These are phyloP conservation scores for Eurotiales sp. DNA, from an alignment of 2,329 filamentous ascomycete species.

Conservation along the genomic window DNA sequence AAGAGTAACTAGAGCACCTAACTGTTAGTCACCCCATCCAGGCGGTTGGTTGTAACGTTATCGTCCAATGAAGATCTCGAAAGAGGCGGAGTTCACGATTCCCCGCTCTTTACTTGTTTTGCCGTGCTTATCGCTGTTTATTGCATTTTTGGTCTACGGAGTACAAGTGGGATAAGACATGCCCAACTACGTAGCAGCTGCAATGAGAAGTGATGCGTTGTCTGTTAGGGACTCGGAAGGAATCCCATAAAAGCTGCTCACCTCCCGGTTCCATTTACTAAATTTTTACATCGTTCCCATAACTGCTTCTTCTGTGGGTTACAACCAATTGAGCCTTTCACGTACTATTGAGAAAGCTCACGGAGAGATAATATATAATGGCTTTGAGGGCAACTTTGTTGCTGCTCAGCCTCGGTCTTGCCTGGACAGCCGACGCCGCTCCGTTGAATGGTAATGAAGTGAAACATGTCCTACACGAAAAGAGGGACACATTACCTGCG, in stretches of 20 bases:
- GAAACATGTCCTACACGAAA: conserved; percentile 14
- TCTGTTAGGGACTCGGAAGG: no score
- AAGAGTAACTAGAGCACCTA: no score
- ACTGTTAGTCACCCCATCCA: background rate
- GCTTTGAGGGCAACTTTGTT: conserved; percentile 4
- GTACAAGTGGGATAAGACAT: background rate
- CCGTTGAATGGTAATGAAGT: background rate
- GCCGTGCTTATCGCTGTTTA: background rate
- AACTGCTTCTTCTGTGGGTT: background rate
- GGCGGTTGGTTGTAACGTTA: background rate
- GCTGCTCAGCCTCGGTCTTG: conserved; percentile 7
- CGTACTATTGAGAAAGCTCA: background rate
- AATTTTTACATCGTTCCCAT: background rate
- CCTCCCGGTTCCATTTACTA: background rate
- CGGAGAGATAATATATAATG: background rate
- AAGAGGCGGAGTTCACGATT: conserved; percentile 1
- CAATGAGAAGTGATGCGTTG: no score
- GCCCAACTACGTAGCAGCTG: background rate
- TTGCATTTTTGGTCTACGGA: background rate
- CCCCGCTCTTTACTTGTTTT: conserved; percentile 3
- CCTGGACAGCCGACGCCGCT: conserved; percentile 8
- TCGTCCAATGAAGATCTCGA: background rate
- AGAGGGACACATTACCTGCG: conserved; percentile 4
- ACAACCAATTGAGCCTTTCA: no score
- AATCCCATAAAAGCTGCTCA: no score